Base-by-base conservation (phyloP, 371 early-diverging fungal species). In the Edhazardia aedis region DNA sequence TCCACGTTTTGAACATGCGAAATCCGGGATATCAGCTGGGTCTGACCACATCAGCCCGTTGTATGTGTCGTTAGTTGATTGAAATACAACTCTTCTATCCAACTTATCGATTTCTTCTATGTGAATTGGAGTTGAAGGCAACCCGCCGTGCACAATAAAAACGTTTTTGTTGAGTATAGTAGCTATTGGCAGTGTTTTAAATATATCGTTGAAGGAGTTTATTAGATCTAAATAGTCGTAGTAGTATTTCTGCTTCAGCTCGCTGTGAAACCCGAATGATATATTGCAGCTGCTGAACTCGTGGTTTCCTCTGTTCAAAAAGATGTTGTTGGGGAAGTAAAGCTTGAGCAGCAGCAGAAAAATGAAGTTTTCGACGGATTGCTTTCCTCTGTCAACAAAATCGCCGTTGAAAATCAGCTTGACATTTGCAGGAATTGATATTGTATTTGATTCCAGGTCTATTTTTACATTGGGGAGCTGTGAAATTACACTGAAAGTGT, bases 261-360 rank as follows among this genome's bases (percentile, higher is more conserved):
- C 94, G 21, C 88, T 90, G 71, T 91, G 88, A 59, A 93, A 92
- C 0, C 93, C 94, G 67, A 90, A 92, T 24, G 85, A 51, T 75
- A 83, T 83, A 76, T 92, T 96, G 85, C 92, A 90, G 63, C 84
- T 82, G 51, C 82, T 80, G 0, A 88, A 84, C 65, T 96, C 96
- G 70, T 96, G 96, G 71, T 96, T 96, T 51, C 96, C 96, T 53
- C 96, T 83, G 19, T 84, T 81, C 44, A 70, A 48, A 65, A 76
- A 84, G 59, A 96, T 71, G 6, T 76, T 70, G 18, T 79, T 68
- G 9, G 93, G 93, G 63, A 86, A 86, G 44, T 86, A 75, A 64
- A 80, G 76, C 47, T 66, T 69, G 4, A 69, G 39, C 14, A 59
- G 51, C 53, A 90, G 79, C 39, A 96, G 76, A n/a, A 88, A 79